Evolutionary conservation across 108 stramenopile genomes (phyloP), one percentile per base, ranked within the genome.

Genomic region (Cyclostephanos tholiformis): DNA sequence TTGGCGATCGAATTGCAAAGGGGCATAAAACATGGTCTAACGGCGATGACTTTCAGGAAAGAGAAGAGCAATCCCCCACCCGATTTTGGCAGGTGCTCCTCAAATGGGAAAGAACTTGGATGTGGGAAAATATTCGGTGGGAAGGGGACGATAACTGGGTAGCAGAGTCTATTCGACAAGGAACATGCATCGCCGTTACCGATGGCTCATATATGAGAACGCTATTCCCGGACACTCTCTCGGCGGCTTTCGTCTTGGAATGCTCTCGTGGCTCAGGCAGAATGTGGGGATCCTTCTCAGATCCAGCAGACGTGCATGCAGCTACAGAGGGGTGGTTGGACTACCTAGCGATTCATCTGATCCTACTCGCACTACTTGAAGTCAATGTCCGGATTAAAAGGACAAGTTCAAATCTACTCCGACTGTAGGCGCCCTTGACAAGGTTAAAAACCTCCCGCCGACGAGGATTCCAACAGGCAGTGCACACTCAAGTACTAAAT

Each of bases 281-380:
- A n/a, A n/a, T n/a, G n/a, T n/a, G n/a, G n/a, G n/a, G n/a, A n/a
- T n/a, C n/a, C 0, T 75, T 75, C 38, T 25, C 67, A 26, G 74
- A 30, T 0, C 4, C 1, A 58, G 43, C 6, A 2, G 2, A 10
- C 19, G 12, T n/a, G 74, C 74, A 17, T 48, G 48, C 25, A 46
- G 58, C 35, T 75, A 75, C 30, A 12, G 74, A 20, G 74, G 74
- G 51, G 67, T 74, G 26, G 29, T 74, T 2, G 73, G 73, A 8
- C 53, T 74, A 0, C n/a, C 23, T 74, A 29, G 64, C 63, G 0
- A 26, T 74, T 4, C 73, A 74, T 23, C 48, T 71, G 0, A 48
- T 71, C 8, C 59, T 61, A 5, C 59, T 61, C 3, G 70, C 70
- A n/a, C n/a, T n/a, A n/a, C n/a, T n/a, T n/a, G n/a, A n/a, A n/a